Percentiles rank a stretch among this genome's conserved stretches.
Conservation (phyloP, 306 rosid species). For the Gastrolobium villosum region DNA sequence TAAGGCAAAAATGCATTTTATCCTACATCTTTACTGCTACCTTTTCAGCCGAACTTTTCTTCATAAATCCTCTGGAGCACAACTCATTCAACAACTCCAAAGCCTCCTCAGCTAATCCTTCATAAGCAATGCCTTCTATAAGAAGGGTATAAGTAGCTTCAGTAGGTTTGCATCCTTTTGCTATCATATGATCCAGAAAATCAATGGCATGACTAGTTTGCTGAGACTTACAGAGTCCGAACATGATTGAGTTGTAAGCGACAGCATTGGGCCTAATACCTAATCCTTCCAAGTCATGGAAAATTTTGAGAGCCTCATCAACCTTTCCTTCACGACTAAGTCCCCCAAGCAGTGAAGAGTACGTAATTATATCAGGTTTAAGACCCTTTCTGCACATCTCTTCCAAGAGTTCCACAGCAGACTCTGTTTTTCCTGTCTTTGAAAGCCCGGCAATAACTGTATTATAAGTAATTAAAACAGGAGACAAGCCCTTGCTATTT, state of each 20-base stretch:
- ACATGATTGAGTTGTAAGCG: conserved; percentile 78
- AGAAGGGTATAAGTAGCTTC: conserved; percentile 93
- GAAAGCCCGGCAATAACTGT: conserved; percentile 92
- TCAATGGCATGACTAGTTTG: conserved; percentile 86
- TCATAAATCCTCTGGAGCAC: conserved; percentile 78
- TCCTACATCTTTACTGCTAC: conserved; percentile 68
- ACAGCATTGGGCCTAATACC: conserved; percentile 70
- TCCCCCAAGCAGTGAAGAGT: conserved; percentile 85
- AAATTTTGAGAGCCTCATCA: conserved; percentile 69
- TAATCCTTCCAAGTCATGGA: conserved; percentile 70
- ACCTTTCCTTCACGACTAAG: conserved; percentile 89
- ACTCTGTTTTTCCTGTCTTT: conserved; percentile 77
- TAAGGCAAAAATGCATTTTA: conserved; percentile 18
- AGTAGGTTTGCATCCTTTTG: conserved; percentile 82
- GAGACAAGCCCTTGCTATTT: conserved; percentile 87
- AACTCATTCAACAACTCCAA: conserved; percentile 75
- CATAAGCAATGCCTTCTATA: conserved; percentile 88
- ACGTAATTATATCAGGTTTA: conserved; percentile 83
- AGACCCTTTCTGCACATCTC: conserved; percentile 87
- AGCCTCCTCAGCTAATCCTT: conserved; percentile 91
- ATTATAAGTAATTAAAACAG: conserved; percentile 87
- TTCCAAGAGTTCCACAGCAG: conserved; percentile 73
- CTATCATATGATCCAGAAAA: conserved; percentile 78
- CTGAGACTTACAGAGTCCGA: conserved; percentile 83
- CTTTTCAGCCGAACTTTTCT: conserved; percentile 81